Evolutionary conservation across 169 alveolate species (phyloP), one percentile per base, ranked within the genome.

Genomic region (Cryptosporidium ubiquitum): DNA sequence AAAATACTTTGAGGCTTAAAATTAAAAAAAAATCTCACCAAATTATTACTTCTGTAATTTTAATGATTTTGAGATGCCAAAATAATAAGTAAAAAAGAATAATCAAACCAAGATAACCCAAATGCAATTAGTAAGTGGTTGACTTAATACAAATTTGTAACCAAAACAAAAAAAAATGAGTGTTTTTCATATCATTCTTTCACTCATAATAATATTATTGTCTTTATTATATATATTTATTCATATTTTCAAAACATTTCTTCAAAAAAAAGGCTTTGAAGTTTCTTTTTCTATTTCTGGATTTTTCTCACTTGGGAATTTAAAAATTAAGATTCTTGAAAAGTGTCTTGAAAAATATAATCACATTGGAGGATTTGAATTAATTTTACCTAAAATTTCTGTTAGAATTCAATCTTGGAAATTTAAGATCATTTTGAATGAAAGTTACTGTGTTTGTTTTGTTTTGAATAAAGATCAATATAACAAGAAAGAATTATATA

Each of bases 271-370:
- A 52, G 85, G 85, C 16, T 33, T 73, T 23, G 51, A 73, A 31
- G 57, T 73, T 20, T 35, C 69, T 14, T 73, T 73, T 57, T 73
- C 69, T 14, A 55, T 73, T 57, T 73, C 85, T 12, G 70, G 85
- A 26, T 40, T 55, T 7, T 57, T 73, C 26, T 52, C 85, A 18
- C 39, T 57, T 37, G 35, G 68, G 29, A 52, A 73, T 37, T 40
- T 73, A 7, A 58, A 58, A 73, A 55, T 73, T 4, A 73, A 37
- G 61, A n/a, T 73, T 18, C 42, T n/a, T 39, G 42, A 52, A 26
- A 51, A 51, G 55, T 73, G 16, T 29, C 68, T 73, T 23, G 42
- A 31, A 9, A 73, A 55, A 3, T 55, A 52, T 23, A 29, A 52
- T 31, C 0, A 55, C 20, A 26, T 73, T 52, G n/a, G 57, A 3